Evolutionary conservation across 768 basidiomycete species (phyloP), one percentile per base, ranked within the genome.

Genomic region (Tricholomella constricta): DNA sequence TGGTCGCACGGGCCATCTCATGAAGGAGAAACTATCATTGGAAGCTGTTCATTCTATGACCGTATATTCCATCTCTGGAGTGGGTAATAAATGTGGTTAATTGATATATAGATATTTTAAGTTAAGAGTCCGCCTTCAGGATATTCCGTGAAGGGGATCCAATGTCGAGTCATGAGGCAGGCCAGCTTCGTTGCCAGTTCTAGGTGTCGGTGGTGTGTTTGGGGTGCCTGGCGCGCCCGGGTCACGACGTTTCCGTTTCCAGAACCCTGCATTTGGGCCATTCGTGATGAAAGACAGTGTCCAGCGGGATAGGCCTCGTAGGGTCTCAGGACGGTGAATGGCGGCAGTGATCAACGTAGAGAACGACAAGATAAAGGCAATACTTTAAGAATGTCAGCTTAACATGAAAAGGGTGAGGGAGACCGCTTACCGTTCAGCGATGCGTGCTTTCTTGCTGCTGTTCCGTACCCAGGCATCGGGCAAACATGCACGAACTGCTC

Each of bases 21-120:
- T 9, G 65, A 55, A 11, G 67, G 61, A 3, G 67, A 73, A 31
- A 85, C 84, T 2, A 49, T 88, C 46, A 77, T 98, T 32, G 94
- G 85, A 7, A 95, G 87, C 57, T 95, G 94, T 65, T 97, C 94
- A 15, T 99, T 99, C 72, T 99, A 98, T 64, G 97, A 99, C 64
- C 91, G 94, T 65, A 69, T 75, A 32, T 66, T 98, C 69, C 82
- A 85, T 65, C 61, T 94, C 15, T 99, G 96, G 95, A 72, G 69
- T 40, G 88, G 78, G 27, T 94, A 66, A 80, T 44, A 19, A 52
- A 57, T 36, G 19, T 64, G 32, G n/a, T 52, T 26, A 35, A 34
- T 34, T 51, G 8, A 17, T 25, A 27, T 14, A 43, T 27, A 11
- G 34, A 37, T 37, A 11, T 3, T 27, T 2, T 27, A 27, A 17